These are phyloP conservation scores for Cladosporium sp. DNA, from an alignment of 2,329 filamentous ascomycete genomes.

Conservation along the genomic window DNA sequence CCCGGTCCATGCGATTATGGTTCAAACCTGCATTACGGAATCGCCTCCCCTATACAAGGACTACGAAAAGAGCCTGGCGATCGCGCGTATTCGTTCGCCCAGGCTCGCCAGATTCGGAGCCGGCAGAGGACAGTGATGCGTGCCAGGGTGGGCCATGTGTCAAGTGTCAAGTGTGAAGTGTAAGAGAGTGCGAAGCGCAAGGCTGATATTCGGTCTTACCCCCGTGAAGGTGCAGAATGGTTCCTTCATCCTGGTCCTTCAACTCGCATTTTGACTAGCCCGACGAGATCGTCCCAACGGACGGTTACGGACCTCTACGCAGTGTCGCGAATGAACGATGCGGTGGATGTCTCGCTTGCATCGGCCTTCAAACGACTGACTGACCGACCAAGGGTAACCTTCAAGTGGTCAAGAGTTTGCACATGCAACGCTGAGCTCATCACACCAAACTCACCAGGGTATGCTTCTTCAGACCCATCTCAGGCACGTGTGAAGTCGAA, in stretches of 20 bases:
- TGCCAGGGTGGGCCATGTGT: conserved; percentile 3
- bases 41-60: background rate
- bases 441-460: background rate
- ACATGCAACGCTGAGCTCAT: background rate
- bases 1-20: background rate
- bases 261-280: background rate
- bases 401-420: background rate
- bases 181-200: background rate
- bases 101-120: background rate
- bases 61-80: background rate
- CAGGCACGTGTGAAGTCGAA: background rate
- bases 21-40: background rate
- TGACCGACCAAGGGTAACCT: background rate
- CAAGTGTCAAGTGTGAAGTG: background rate
- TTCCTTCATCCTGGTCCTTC: background rate
- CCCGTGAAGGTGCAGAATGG: background rate
- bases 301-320: background rate
- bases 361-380: background rate
- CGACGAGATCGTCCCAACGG: background rate
- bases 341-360: background rate
- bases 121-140: background rate
- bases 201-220: background rate
- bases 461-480: background rate
- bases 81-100: background rate
- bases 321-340: background rate